These are phyloP conservation scores for Ceratocystis cubensis DNA, from an alignment of 2,329 filamentous ascomycete genomes.

Conservation along the genomic window DNA sequence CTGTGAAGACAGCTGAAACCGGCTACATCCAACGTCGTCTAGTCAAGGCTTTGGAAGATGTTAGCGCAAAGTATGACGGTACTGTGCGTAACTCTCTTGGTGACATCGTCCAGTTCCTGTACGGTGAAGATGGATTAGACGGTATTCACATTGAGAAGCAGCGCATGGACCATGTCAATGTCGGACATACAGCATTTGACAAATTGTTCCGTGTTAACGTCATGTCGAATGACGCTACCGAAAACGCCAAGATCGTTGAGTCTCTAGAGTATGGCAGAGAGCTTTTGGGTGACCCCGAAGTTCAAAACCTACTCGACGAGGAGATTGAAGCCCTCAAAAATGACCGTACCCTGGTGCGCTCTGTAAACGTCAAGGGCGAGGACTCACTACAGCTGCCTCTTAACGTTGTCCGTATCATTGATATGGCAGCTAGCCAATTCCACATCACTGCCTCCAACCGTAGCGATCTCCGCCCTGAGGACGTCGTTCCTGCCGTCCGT, in stretches of 20 bases:
- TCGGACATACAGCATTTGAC: slow-evolving; percentile 66
- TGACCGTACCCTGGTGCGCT: slow-evolving; percentile 65
- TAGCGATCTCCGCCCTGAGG: slow-evolving; percentile 78
- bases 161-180: slow-evolving; percentile 70
- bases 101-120: slow-evolving; percentile 93
- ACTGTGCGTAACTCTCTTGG: slow-evolving; percentile 94
- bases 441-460: slow-evolving; percentile 73
- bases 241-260: slow-evolving; percentile 36
- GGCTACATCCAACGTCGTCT: slow-evolving; percentile 98
- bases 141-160: slow-evolving; percentile 90
- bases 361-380: slow-evolving; percentile 59
- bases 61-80: slow-evolving; percentile 94
- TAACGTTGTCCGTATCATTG: slow-evolving; percentile 81
- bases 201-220: slow-evolving; percentile 76
- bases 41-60: slow-evolving; percentile 94
- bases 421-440: slow-evolving; percentile 81
- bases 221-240: slow-evolving; percentile 52
- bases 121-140: slow-evolving; percentile 93
- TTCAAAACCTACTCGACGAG: slow-evolving; percentile 73
- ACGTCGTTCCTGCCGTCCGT: slow-evolving; percentile 71
- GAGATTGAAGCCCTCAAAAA: slow-evolving; percentile 68
- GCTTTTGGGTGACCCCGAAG: slow-evolving; percentile 72
- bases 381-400: slow-evolving; percentile 84
- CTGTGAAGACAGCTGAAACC: slow-evolving; percentile 97
- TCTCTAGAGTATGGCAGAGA: slow-evolving; percentile 70